These are phyloP conservation scores for Colletotrichum shisoi DNA, from an alignment of 2,329 filamentous ascomycete species.

Conservation along the genomic window DNA sequence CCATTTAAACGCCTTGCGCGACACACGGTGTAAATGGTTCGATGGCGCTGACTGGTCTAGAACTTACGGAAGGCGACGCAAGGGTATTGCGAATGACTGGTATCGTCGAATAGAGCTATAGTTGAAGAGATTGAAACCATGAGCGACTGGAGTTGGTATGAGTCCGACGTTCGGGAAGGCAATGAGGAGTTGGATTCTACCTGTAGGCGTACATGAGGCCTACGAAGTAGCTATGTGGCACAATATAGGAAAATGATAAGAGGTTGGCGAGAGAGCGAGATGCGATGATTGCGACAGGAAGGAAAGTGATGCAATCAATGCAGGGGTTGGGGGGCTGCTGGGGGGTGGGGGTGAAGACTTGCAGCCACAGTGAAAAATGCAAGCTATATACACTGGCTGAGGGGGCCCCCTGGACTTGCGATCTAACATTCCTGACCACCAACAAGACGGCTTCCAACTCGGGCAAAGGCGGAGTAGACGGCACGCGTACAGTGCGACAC, in stretches of 20 bases:
- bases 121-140: background rate
- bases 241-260: conserved; percentile 1
- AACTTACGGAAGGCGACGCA: conserved; percentile 22
- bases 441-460: background rate
- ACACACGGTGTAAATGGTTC: conserved; percentile 28
- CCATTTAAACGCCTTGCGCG: conserved; percentile 20
- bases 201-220: background rate
- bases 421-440: conserved; percentile 9
- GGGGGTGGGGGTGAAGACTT: background rate
- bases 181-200: conserved; percentile 10
- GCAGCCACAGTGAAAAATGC: conserved; percentile 29
- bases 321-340: conserved; percentile 33
- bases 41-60: conserved; percentile 37
- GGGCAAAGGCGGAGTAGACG: background rate
- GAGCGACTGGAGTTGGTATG: background rate
- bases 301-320: conserved; percentile 40
- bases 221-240: background rate
- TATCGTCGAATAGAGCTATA: background rate
- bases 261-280: conserved; percentile 5
- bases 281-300: conserved; percentile 28
- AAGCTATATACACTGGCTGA: conserved; percentile 22
- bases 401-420: conserved; percentile 16
- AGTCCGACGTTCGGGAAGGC: background rate
- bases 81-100: background rate
- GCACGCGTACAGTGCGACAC: conserved; percentile 20